A percentile compares a stretch with the other conserved stretches of the same genome.
Conservation (phyloP, 2,329 filamentous ascomycete species). For the Microsporum audouinii region DNA sequence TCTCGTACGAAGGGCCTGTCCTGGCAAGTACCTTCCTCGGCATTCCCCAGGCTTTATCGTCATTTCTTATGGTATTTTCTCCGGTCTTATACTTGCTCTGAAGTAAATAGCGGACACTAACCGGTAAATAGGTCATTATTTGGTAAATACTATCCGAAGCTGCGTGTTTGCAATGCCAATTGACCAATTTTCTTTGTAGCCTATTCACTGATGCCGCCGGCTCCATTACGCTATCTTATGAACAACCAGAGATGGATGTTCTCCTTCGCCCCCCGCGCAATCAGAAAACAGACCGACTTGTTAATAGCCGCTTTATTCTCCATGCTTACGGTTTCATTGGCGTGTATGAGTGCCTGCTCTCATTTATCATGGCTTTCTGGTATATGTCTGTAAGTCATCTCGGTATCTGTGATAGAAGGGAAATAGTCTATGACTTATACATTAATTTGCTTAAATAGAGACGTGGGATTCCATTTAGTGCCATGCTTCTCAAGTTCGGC, state of each 20-base stretch:
- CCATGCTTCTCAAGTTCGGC: slow-evolving; percentile 59
- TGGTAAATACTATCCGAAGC: slow-evolving; percentile 32
- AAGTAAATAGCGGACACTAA: neutral
- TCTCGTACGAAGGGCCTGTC: slow-evolving; percentile 46
- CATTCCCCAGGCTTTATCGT: slow-evolving; percentile 59
- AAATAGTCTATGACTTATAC: slow-evolving; percentile 35
- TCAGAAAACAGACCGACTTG: slow-evolving; percentile 57
- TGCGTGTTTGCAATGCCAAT: neutral
- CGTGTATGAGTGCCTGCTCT: slow-evolving; percentile 48
- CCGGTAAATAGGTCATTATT: slow-evolving; percentile 41
- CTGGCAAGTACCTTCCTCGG: slow-evolving; percentile 62
- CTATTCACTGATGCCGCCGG: slow-evolving; percentile 66
- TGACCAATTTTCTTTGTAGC: slow-evolving; percentile 22
- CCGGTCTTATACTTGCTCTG: neutral
- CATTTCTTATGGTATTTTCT: slow-evolving; percentile 51
- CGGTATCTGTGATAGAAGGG: slow-evolving; percentile 11
- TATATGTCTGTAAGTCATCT: slow-evolving; percentile 35
- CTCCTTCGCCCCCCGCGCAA: slow-evolving; percentile 57
- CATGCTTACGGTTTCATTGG: slow-evolving; percentile 64
- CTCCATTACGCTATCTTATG: slow-evolving; percentile 62
- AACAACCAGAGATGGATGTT: slow-evolving; percentile 64
- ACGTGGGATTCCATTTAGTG: slow-evolving; percentile 52
- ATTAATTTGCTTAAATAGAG: slow-evolving; percentile 19
- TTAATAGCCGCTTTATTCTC: slow-evolving; percentile 60
- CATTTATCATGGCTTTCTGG: slow-evolving; percentile 57